A percentile compares a stretch with the other conserved stretches of the same genome.
Conservation (phyloP, 2,329 filamentous ascomycete species). For the Fusarium equiseti region DNA sequence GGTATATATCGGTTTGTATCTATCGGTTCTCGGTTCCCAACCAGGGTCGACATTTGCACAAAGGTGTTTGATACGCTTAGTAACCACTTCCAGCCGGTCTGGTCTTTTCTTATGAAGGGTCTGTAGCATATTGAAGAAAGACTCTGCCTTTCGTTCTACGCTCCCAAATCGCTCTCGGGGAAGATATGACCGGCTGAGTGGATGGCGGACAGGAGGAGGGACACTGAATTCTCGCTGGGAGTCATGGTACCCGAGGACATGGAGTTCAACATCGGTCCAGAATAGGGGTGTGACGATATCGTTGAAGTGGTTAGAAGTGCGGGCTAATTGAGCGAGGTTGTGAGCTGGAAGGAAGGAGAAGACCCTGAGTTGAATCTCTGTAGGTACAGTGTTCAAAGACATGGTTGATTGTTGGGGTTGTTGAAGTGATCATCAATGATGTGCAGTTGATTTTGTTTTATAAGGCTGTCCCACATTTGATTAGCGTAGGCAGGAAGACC, state of each 20-base stretch:
- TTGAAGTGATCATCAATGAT: neutral
- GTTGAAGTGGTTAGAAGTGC: conserved; percentile 17
- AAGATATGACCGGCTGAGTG: neutral
- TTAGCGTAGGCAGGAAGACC: neutral
- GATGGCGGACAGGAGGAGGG: conserved; percentile 7
- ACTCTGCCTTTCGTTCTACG: neutral
- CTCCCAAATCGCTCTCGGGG: neutral
- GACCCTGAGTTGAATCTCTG: conserved; percentile 12
- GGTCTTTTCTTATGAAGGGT: neutral
- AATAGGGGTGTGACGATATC: conserved; percentile 8
- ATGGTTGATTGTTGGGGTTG: neutral
- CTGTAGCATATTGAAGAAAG: conserved; percentile 15
- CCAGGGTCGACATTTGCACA: conserved; percentile 11
- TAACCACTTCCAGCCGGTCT: neutral
- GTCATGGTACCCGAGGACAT: conserved; percentile 22
- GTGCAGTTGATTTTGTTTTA: neutral
- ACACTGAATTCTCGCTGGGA: neutral
- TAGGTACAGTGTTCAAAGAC: neutral
- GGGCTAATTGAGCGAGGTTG: neutral
- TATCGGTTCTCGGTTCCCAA: too few relatives aligned
- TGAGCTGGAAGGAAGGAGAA: neutral
- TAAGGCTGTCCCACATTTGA: neutral
- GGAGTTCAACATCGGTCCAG: conserved; percentile 37
- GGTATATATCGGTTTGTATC: neutral
- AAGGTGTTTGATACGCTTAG: neutral